Conservation (phyloP, 2,329 filamentous ascomycete species). For the Ilyonectria sp. region DNA sequence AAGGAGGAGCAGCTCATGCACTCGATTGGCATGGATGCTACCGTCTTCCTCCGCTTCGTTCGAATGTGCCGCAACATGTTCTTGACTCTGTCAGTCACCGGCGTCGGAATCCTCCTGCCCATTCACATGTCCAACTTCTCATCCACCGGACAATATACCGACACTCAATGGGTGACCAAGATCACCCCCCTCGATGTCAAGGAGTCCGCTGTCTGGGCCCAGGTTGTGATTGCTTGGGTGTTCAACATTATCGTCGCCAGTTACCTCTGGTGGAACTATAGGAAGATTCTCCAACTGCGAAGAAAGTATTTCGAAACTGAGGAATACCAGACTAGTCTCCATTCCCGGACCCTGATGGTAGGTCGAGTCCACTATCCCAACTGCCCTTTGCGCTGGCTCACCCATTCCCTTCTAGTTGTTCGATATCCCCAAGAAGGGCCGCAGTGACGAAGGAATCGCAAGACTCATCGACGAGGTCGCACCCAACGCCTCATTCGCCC, state of each 20-base stretch:
- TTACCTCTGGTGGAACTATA: slow-evolving; percentile 94
- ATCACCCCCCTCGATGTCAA: slow-evolving; percentile 73
- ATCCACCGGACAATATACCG: slow-evolving; percentile 33
- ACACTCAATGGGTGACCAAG: slow-evolving; percentile 65
- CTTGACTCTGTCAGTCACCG: slow-evolving; percentile 78
- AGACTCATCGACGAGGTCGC: slow-evolving; percentile 86
- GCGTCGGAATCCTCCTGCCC: slow-evolving; percentile 84
- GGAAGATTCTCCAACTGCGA: slow-evolving; percentile 78
- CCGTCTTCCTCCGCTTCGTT: slow-evolving; percentile 89
- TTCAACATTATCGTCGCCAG: slow-evolving; percentile 83
- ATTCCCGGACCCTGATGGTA: slow-evolving; percentile 80
- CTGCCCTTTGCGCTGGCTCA: slow-evolving; percentile 14
- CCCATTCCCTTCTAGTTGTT: slow-evolving; percentile 72
- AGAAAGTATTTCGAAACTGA: slow-evolving; percentile 86
- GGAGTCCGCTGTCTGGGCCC: slow-evolving; percentile 69
- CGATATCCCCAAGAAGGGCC: slow-evolving; percentile 83
- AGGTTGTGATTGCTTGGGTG: slow-evolving; percentile 72
- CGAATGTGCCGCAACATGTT: slow-evolving; percentile 96
- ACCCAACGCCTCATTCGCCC: slow-evolving; percentile 83
- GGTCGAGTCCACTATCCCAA: slow-evolving; percentile 39
- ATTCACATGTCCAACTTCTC: slow-evolving; percentile 74
- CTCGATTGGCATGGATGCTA: slow-evolving; percentile 92
- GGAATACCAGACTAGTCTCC: slow-evolving; percentile 90
- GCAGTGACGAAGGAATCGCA: slow-evolving; percentile 89
- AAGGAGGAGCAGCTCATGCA: slow-evolving; percentile 83